Evolutionary conservation across 805 yeast species (phyloP).

Genomic region (Hanseniaspora vineae): DNA sequence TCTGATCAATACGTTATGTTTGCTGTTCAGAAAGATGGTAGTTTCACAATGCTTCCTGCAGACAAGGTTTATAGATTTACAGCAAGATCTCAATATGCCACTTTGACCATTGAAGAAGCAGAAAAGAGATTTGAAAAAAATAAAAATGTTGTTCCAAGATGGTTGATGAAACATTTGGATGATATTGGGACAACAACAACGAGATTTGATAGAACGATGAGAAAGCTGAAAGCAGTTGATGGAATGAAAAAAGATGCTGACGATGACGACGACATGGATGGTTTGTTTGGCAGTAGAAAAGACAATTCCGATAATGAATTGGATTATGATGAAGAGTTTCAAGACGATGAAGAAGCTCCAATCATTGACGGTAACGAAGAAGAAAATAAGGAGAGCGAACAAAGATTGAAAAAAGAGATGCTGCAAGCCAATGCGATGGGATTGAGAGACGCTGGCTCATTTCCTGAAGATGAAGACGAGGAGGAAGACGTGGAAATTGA

Average conservation of each 20-base stretch:
- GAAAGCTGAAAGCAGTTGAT: slow-evolving; percentile 36
- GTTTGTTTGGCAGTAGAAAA: slow-evolving; percentile 28
- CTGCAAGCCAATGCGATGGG: slow-evolving; percentile 64
- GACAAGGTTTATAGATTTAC: slow-evolving; percentile 91
- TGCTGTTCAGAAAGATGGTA: slow-evolving; percentile 71
- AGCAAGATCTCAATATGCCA: slow-evolving; percentile 85
- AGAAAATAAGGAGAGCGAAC: slow-evolving; percentile 82
- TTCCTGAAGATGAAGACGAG: slow-evolving; percentile 46
- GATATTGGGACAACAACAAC: slow-evolving; percentile 40
- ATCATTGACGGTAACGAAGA: slow-evolving; percentile 93
- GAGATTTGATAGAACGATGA: slow-evolving; percentile 35
- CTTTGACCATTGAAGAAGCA: slow-evolving; percentile 90
- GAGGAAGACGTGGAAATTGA: slow-evolving; percentile 70
- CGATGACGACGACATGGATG: slow-evolving; percentile 18
- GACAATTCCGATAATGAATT: slow-evolving; percentile 83
- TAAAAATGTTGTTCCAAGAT: slow-evolving; percentile 62
- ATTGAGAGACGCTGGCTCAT: slow-evolving; percentile 44
- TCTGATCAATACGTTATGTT: slow-evolving; percentile 77
- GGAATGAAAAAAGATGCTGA: slow-evolving; percentile 22
- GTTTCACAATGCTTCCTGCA: slow-evolving; percentile 85
- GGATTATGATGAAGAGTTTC: slow-evolving; percentile 94
- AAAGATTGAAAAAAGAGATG: slow-evolving; percentile 74
- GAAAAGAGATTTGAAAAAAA: slow-evolving; percentile 85
- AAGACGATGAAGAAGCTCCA: slow-evolving; percentile 98
- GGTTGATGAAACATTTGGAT: slow-evolving; percentile 89